Conservation (phyloP, 1,284 basidiomycete species). For the Sporisorium scitamineum region DNA sequence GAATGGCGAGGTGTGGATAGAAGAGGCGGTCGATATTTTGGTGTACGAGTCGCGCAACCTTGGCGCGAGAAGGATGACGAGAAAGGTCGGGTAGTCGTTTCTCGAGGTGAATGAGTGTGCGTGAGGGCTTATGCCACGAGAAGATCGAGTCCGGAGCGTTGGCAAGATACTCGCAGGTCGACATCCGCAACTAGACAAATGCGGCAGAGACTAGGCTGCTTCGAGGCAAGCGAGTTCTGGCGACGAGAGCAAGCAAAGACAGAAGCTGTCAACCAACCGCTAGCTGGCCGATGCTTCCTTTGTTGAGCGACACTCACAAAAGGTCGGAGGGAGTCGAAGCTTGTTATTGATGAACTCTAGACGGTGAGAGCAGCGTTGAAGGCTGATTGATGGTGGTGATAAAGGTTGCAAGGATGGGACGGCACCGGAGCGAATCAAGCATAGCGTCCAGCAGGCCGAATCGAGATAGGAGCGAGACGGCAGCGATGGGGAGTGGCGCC, state of each 20-base stretch:
- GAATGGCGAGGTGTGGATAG: neutral
- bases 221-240: neutral
- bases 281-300: neutral
- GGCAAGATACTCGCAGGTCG: conserved; percentile 3
- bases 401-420: neutral
- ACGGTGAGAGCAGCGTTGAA: neutral
- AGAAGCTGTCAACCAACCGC: neutral
- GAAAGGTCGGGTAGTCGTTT: neutral
- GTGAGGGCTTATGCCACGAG: neutral
- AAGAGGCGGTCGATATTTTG: neutral
- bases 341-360: neutral
- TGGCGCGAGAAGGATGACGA: neutral
- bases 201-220: neutral
- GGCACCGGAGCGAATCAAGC: neutral
- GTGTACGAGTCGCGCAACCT: neutral
- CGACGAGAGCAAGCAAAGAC: neutral
- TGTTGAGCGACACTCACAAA: neutral
- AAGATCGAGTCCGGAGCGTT: neutral
- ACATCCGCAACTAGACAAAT: conserved; percentile 10
- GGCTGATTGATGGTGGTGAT: neutral
- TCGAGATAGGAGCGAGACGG: neutral
- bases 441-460: neutral
- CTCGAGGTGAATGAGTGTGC: neutral
- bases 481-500: neutral
- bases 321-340: neutral